Evolutionary conservation across 805 yeast species (phyloP), one percentile per base, ranked within the genome.

Genomic region (Kuraishia piskuri): DNA sequence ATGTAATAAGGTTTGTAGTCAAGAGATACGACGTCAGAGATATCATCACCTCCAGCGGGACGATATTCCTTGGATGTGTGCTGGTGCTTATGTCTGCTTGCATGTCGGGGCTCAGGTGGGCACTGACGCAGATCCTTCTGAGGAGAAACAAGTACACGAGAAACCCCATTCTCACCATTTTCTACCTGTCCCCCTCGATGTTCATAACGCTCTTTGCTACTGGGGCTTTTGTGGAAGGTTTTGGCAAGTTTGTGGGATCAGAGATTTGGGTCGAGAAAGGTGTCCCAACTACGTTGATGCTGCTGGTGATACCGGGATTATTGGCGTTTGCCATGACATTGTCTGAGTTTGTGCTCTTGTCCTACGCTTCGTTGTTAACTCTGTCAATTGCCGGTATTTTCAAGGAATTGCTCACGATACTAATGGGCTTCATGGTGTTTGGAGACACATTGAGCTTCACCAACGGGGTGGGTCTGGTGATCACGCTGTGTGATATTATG

Each of bases 21-120:
- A 51, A 23, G 14, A 12, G 14, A 20, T 3, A 59, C 10, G 59
- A 58, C n/a, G 50, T 48, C 37, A 45, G 59, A 22, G 53, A 54
- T 23, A 9, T 48, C 0, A 9, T 52, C 1, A 25, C 54, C 7
- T 51, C 55, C 19, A 23, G 40, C 14, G 40, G 40, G 14, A 31
- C 40, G 9, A 56, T 68, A 6, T 58, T 66, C 44, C 44, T 84
- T 1, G 98, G 99, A 1, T 82, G 90, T 22, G 52, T 82, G 1
- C 70, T 90, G 24, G 97, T 92, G 1, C 69, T 94, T 25, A 70
- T 79, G 1, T 91, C 96, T 3, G 82, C 96, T 1, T 77, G 86
- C 64, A 78, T 90, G 70, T 84, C 94, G 17, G 99, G 99, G 0
- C 71, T 94, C 51, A 78, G 99, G 57, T 94, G 99, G 99, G 92